Evolutionary conservation across 305 asterid genomes (phyloP), one percentile per base, ranked within the genome.

Genomic region (Striga hermonthica): DNA sequence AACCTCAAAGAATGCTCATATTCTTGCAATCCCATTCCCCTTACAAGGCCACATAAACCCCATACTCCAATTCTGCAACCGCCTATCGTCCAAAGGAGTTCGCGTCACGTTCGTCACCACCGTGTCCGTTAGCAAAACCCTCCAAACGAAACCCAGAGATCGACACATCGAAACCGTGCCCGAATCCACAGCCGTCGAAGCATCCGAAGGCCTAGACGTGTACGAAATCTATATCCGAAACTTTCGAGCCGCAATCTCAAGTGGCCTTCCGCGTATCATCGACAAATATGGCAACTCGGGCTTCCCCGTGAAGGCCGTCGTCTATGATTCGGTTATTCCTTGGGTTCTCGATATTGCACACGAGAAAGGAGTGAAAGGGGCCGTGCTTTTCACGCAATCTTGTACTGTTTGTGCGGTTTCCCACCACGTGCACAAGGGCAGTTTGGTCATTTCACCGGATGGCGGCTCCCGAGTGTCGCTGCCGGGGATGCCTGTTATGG

Each of bases 31-130:
- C 43, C 81, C 82, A 28, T 65, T 64, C 34, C 84, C 80, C 9
- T 58, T 64, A 12, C 84, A 84, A 70, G 85, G 90, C 70, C 90
- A 84, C 74, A 62, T 81, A 35, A 84, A 78, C 10, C 90, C 90
- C 14, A 59, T 80, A 67, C 9, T 74, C 1, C 83, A 84, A 59
- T 76, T 84, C 63, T 64, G 71, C 77, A 70, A 80, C 28, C 82
- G 72, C 74, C 74, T 84, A 0, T 61, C 8, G 4, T 62, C 76
- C 3, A 67, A 68, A 36, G 80, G 79, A 1, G 28, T 79, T 8
- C 70, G 53, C 4, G 71, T 76, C 0, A 72, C 84, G 4, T 15
- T 77, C 5, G 57, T 79, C 72, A 71, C 76, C 5, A 68, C 84
- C 7, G 22, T 15, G 10, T 36, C 76, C 48, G 4, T 36, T 0